Evolutionary conservation across 129 eudicot genomes (phyloP), one percentile per base, ranked within the genome.

Genomic region (Pseudognaphalium luteoalbum): DNA sequence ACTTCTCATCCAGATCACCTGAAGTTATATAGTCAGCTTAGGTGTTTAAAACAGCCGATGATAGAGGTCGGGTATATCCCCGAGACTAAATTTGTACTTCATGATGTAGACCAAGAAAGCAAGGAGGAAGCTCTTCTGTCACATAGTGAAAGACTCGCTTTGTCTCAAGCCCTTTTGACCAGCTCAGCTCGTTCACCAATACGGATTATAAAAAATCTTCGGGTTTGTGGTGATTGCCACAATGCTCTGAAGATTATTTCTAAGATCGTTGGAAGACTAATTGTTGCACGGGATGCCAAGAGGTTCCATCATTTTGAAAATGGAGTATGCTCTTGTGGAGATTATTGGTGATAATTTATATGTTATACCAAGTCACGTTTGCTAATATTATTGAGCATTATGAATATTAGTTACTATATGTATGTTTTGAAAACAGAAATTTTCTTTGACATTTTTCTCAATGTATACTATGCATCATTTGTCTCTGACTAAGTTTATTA

Each of bases 91-190:
- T 84, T 84, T 61, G 85, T 76, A 47, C 87, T 84, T 12, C 87
- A 84, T 28, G 87, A 84, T 28, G 66, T 84, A 15, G 84, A 84
- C 57, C 85, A 76, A 42, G 87, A 84, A 80, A 69, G 84, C 15
- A 84, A 80, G 51, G 87, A 84, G 54, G 87, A 84, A 29, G 85
- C 84, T n/a, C 80, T 84, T 71, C 72, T 84, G 20, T 73, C 82
- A 35, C 87, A 84, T 64, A 84, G 87, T n/a, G 87, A 84, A 72
- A 84, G 87, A 17, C 84, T 84, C 33, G 87, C 87, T 17, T 76
- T 66, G 71, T 81, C 87, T 58, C 81, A 72, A 33, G 84, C 79
- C 17, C 68, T 84, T 33, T 62, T 84, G 52, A 84, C 47, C 32
- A 80, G 81, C 47, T 72, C 87, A 6, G 85, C 84, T 29, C 87